Base-by-base conservation (phyloP, 2,329 filamentous ascomycete species). In the Coniochaeta sp. region DNA sequence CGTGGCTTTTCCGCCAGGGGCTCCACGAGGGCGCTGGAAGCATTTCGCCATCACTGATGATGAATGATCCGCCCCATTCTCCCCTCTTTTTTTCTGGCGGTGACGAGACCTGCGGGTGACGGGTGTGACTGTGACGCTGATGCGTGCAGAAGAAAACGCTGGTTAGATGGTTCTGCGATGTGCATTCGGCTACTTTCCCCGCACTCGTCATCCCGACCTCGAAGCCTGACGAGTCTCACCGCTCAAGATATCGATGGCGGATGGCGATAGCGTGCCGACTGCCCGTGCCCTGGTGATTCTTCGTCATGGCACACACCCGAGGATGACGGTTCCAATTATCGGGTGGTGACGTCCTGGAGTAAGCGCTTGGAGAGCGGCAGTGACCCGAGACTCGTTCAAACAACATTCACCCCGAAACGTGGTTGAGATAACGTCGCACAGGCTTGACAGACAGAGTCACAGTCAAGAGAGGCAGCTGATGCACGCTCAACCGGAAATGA, bases 11-110 rank as follows among this genome's bases (percentile, higher is more conserved):
- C 38, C 22, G 33, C 14, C 33, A 38, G 33, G 33, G 38, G 38
- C 38, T 42, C 38, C 38, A 42, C 20, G 38, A 42, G 38, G 38
- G n/a, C n/a, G n/a, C n/a, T n/a, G n/a, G n/a, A n/a, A n/a, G n/a
- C n/a, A 3, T 42, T 24, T 26, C 20, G n/a, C n/a, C n/a, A n/a
- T n/a, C n/a, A n/a, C n/a, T n/a, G n/a, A n/a, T n/a, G n/a, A n/a
- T n/a, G n/a, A 3, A 38, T 22, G 3, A 10, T 26, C 38, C 5
- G 14, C 33, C 35, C 35, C 10, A 18, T 40, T 30, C 27, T 12
- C 6, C 27, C 18, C 35, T n/a, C n/a, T n/a, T 42, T 26, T 26
- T 26, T 42, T 13, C 13, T 5, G 13, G 38, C 38, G 20, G 20
- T 24, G n/a, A n/a, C n/a, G n/a, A n/a, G n/a, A n/a, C n/a, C n/a